These are phyloP conservation scores for Anaeromyces robustus DNA, from an alignment of 192 early-diverging fungal species.

Conservation along the genomic window DNA sequence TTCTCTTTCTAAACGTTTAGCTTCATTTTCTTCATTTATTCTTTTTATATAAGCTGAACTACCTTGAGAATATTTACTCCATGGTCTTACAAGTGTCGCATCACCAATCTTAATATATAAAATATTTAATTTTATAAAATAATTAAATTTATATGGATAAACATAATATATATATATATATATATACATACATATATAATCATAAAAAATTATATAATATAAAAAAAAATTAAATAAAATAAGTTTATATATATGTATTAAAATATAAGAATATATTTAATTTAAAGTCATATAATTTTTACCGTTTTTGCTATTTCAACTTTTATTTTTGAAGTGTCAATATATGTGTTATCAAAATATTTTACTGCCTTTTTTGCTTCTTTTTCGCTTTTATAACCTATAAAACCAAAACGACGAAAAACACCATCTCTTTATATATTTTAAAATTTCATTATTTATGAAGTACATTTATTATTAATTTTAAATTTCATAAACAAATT, in stretches of 20 bases:
- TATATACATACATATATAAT: too few relatives aligned
- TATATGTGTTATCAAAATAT: constrained; percentile 82
- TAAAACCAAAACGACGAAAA: constrained; percentile 81
- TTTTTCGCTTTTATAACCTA: constrained; percentile 77
- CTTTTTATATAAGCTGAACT: constrained; percentile 55
- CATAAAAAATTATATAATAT: too few relatives aligned
- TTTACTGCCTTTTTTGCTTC: constrained; percentile 64
- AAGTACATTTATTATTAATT: too few relatives aligned
- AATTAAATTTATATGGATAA: neutral
- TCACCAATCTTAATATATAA: constrained; percentile 50
- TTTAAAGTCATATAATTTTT: constrained; percentile 7
- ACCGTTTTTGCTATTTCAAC: constrained; percentile 80
- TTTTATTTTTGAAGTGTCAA: constrained; percentile 75
- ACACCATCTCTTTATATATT: constrained; percentile 38
- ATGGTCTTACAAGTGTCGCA: constrained; percentile 63
- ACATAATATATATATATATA: too few relatives aligned
- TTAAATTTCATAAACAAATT: too few relatives aligned
- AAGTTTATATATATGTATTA: too few relatives aligned
- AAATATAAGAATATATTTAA: too few relatives aligned
- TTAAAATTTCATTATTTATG: neutral
- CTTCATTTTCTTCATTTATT: constrained; percentile 15
- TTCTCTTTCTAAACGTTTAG: constrained; percentile 6
- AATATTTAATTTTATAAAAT: neutral
- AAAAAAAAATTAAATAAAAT: too few relatives aligned
- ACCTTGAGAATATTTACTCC: constrained; percentile 77